A percentile compares a stretch with the other conserved stretches of the same genome.
Evolutionary conservation across 1,284 basidiomycete genomes (phyloP).

Genomic region (Cutaneotrichosporon mucoides): DNA sequence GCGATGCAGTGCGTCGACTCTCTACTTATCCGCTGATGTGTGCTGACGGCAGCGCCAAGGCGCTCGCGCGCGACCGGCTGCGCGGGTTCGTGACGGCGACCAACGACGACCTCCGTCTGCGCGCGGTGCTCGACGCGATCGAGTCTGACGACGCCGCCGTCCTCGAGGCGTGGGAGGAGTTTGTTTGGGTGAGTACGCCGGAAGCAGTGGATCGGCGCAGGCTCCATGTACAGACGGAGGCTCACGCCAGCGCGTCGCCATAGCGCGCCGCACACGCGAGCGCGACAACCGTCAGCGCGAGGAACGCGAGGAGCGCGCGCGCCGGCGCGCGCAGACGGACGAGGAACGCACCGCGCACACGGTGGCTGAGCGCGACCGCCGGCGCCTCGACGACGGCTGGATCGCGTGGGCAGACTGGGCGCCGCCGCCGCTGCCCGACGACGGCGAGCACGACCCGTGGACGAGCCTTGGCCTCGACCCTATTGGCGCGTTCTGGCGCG

Average conservation of each 20-base stretch:
- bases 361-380: not conserved
- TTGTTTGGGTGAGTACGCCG: slow-evolving; percentile 9
- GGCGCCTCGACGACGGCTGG: not conserved
- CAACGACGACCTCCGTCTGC: slow-evolving; percentile 12
- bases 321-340: not conserved
- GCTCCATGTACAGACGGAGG: not conserved
- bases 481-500: not conserved
- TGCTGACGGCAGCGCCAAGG: slow-evolving; percentile 3
- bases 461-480: not conserved
- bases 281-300: not conserved
- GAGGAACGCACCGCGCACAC: not conserved
- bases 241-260: not conserved
- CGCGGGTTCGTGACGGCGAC: not conserved
- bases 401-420: not conserved
- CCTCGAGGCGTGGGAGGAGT: slow-evolving; percentile 15
- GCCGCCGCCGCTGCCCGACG: not conserved
- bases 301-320: not conserved
- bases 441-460: not conserved
- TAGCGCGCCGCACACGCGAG: not conserved
- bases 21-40: too few relatives aligned
- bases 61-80: slow-evolving; percentile 1
- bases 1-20: slow-evolving; percentile 10
- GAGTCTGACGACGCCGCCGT: slow-evolving; percentile 3
- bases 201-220: too few relatives aligned
- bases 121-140: slow-evolving; percentile 5